Evolutionary conservation across 2,329 filamentous ascomycete genomes (phyloP).

Genomic region (Pestalotiopsis sp.): DNA sequence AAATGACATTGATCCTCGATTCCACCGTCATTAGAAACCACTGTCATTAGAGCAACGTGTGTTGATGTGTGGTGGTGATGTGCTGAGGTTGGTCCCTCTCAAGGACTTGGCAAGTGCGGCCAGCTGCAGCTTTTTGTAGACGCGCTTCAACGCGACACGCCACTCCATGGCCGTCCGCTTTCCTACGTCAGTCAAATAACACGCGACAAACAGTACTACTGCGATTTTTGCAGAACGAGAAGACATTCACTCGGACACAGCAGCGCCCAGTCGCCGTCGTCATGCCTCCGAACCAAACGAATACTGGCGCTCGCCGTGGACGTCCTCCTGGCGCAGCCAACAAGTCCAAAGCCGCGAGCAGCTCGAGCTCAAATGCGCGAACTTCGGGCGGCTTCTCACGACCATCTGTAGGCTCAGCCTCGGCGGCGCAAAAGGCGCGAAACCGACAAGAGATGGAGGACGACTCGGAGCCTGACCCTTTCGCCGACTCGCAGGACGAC

Average conservation of each 20-base stretch:
- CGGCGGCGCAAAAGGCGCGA: background rate
- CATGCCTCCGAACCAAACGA: conserved; percentile 47
- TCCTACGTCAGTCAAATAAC: background rate
- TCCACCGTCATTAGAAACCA: background rate
- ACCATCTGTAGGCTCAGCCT: background rate
- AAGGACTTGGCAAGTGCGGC: background rate
- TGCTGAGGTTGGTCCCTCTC: background rate
- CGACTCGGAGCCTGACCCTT: conserved; percentile 28
- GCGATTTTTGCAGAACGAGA: background rate
- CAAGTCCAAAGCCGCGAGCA: conserved; percentile 16
- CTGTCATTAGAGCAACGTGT: background rate
- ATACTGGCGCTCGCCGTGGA: conserved; percentile 37
- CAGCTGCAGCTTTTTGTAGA: background rate
- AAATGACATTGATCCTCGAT: background rate
- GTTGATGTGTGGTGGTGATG: background rate
- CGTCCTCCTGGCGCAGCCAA: conserved; percentile 28
- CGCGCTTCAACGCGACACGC: background rate
- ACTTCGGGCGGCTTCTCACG: conserved; percentile 9
- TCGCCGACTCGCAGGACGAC: conserved; percentile 30
- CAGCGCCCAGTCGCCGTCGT: background rate
- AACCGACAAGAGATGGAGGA: background rate
- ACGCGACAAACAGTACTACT: background rate
- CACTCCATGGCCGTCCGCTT: background rate
- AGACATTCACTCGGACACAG: background rate
- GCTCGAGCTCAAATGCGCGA: conserved; percentile 19